A percentile compares a stretch with the other conserved stretches of the same genome.
phyloP scores from a whole-genome alignment of 371 early-diverging fungal species.

The Rhizopus sp. region DNA sequence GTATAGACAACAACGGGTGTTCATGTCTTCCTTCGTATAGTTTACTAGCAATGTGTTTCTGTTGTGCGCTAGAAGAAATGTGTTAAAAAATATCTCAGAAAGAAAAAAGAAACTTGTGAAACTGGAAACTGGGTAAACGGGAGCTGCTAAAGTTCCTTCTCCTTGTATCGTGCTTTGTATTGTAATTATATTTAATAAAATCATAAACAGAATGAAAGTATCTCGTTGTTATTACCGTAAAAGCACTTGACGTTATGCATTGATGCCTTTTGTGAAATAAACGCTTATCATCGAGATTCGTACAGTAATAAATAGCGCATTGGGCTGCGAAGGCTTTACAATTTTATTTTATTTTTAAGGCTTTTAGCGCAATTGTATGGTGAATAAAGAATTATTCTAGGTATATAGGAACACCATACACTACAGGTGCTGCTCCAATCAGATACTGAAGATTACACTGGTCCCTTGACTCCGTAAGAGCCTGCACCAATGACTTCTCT shows the following conservation, averaged over 20 bases:
- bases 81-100: slow-evolving; percentile 6
- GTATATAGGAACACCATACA: slow-evolving; percentile 92
- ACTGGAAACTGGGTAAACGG: neutral
- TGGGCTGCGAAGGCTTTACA: too few species aligned
- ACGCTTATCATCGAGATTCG: too few species aligned
- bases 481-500: slow-evolving; percentile 67
- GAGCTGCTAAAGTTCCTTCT: neutral
- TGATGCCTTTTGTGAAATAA: too few species aligned
- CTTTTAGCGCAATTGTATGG: neutral
- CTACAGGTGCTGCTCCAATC: slow-evolving; percentile 85
- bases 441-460: slow-evolving; percentile 53
- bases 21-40: neutral
- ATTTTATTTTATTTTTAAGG: too few species aligned
- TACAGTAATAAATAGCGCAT: too few species aligned
- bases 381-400: slow-evolving; percentile 18
- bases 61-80: slow-evolving; percentile 20
- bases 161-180: neutral
- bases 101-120: neutral
- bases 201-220: too few species aligned
- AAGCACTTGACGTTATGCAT: too few species aligned
- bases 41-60: slow-evolving; percentile 21
- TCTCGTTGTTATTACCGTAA: too few species aligned
- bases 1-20: too few species aligned
- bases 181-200: too few species aligned
- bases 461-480: slow-evolving; percentile 73